Evolutionary conservation across 768 basidiomycete species (phyloP).

Genomic region (Neoboletus subvelutipes): DNA sequence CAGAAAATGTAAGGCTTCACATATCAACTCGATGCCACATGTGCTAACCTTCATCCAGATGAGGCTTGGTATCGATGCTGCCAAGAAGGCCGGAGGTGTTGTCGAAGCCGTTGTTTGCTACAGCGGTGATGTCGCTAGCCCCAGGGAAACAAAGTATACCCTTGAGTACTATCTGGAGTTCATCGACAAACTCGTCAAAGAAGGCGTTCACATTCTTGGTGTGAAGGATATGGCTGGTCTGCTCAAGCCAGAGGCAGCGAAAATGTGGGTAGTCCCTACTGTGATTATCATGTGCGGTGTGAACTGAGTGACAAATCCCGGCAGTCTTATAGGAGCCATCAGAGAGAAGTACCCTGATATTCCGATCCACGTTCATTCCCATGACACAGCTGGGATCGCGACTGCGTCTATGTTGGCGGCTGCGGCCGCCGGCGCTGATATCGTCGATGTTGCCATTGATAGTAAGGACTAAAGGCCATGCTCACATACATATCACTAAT

Average conservation of each 20-base stretch:
- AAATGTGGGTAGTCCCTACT: conserved; percentile 52
- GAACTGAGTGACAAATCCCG: conserved; percentile 6
- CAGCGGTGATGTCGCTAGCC: conserved; percentile 94
- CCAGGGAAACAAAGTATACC: conserved; percentile 96
- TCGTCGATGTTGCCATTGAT: conserved; percentile 98
- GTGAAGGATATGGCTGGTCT: conserved; percentile 99
- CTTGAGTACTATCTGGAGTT: conserved; percentile 97
- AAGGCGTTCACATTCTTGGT: conserved; percentile 95
- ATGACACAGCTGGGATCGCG: conserved; percentile 98
- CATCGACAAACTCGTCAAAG: conserved; percentile 85
- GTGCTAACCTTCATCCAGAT: conserved; percentile 52
- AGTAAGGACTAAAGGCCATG: conserved; percentile 52
- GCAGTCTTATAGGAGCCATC: conserved; percentile 89
- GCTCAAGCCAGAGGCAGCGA: conserved; percentile 93
- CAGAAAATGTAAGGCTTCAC: conserved; percentile 63
- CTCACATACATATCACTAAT: conserved; percentile 12
- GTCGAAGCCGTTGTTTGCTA: conserved; percentile 98
- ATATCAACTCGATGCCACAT: neutral
- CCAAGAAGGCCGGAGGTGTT: conserved; percentile 99
- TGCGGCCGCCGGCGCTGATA: conserved; percentile 96
- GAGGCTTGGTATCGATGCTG: conserved; percentile 97
- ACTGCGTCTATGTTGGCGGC: conserved; percentile 96
- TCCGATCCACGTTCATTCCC: conserved; percentile 98
- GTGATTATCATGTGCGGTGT: neutral
- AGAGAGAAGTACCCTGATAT: conserved; percentile 95